Evolutionary conservation across 768 basidiomycete species (phyloP).

Genomic region (Calocybe cyanea): DNA sequence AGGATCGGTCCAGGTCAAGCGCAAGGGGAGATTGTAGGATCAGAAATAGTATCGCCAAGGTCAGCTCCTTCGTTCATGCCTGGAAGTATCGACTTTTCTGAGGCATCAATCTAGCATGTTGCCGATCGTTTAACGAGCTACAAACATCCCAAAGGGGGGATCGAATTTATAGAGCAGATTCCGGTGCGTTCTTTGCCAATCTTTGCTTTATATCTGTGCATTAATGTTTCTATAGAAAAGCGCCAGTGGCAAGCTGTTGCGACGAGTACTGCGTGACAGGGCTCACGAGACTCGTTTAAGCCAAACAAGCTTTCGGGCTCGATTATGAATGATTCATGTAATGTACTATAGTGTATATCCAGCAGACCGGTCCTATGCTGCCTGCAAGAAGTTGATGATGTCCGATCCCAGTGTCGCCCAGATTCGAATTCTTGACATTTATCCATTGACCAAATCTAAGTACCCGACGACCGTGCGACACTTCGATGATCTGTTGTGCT

Average conservation of each 20-base stretch:
- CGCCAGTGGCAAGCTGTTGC: constrained; percentile 52
- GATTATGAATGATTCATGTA: constrained; percentile 2
- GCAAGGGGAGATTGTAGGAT: constrained; percentile 26
- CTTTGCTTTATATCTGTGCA: not conserved
- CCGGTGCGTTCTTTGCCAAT: constrained; percentile 19
- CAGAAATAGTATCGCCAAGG: constrained; percentile 40
- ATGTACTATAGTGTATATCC: too few species aligned
- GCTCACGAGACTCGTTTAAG: constrained; percentile 9
- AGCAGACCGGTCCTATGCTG: too few species aligned
- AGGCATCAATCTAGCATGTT: constrained; percentile 33
- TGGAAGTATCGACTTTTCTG: not conserved
- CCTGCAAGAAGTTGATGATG: too few species aligned
- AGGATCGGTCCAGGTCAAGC: constrained; percentile 24
- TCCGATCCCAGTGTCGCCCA: too few species aligned
- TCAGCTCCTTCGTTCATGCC: constrained; percentile 22
- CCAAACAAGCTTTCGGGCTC: constrained; percentile 11
- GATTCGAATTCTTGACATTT: too few species aligned
- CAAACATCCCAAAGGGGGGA: constrained; percentile 46
- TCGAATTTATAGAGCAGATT: constrained; percentile 31
- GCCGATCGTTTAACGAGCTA: constrained; percentile 44
- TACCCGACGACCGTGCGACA: too few species aligned
- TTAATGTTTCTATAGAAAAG: constrained; percentile 33
- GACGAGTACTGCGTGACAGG: constrained; percentile 36
- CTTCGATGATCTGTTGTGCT: too few species aligned
- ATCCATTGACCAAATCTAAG: too few species aligned